These are phyloP conservation scores for Populus tremula DNA, from an alignment of 345 rosid genomes.

Conservation along the genomic window DNA sequence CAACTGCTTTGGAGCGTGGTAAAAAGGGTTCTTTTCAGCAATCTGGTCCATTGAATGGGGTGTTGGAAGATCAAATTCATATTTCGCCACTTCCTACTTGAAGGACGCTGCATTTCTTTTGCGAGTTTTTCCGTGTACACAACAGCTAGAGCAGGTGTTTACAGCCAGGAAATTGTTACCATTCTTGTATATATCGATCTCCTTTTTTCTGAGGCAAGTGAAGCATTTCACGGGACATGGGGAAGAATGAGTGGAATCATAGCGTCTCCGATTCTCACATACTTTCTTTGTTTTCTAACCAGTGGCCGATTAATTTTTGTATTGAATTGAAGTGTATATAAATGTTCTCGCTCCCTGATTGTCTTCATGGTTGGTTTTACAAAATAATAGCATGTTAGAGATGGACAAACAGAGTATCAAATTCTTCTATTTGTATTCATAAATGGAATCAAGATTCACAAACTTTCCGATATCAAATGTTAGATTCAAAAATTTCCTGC, in stretches of 20 bases:
- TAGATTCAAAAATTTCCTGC: constrained; percentile 46
- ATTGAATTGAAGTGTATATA: neutral
- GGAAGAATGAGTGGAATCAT: neutral
- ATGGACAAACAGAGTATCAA: neutral
- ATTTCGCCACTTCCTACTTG: constrained; percentile 59
- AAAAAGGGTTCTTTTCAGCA: constrained; percentile 53
- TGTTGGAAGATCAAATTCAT: constrained; percentile 51
- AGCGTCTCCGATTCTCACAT: neutral
- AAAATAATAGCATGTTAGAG: neutral
- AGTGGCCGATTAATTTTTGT: neutral
- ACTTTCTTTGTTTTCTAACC: neutral
- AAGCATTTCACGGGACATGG: neutral
- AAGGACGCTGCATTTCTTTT: constrained; percentile 1
- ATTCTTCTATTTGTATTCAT: neutral
- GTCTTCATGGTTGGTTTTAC: neutral
- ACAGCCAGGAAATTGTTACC: neutral
- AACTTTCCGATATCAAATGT: constrained; percentile 1
- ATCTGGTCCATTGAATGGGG: constrained; percentile 46
- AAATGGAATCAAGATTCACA: neutral
- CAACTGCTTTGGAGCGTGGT: constrained; percentile 68
- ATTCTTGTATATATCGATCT: neutral
- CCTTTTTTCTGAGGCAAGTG: neutral
- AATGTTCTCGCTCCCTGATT: neutral
- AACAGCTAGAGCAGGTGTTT: neutral
- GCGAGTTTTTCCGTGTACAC: neutral